Conservation (phyloP, 805 yeast genomes). For the Candida vaughaniae region DNA sequence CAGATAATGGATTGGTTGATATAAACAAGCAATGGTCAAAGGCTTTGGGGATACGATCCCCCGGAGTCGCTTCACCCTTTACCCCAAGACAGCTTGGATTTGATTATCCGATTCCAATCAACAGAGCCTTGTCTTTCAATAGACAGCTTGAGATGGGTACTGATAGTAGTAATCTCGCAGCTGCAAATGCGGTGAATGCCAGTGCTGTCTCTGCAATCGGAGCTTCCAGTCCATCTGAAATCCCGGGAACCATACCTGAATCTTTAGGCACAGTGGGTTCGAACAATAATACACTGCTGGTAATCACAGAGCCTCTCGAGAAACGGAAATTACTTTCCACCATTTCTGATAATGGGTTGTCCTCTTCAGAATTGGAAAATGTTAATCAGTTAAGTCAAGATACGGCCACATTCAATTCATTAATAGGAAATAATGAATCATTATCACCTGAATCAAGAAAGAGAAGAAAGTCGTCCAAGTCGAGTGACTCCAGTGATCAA, state of each 20-base stretch:
- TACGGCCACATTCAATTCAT: background rate
- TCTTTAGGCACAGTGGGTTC: background rate
- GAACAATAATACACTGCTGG: too few species aligned
- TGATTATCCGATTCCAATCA: conserved; percentile 16
- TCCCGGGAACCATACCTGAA: background rate
- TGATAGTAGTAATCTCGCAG: background rate
- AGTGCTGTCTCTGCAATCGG: conserved; percentile 8
- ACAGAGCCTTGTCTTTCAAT: conserved; percentile 14
- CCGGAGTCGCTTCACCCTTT: conserved; percentile 12
- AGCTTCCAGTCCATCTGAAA: conserved; percentile 5
- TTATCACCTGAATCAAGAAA: conserved; percentile 3
- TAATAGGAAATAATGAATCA: background rate
- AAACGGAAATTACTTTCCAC: background rate
- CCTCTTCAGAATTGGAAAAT: background rate
- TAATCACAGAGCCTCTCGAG: too few species aligned
- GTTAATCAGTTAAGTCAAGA: background rate
- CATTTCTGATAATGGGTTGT: background rate
- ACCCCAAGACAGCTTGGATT: conserved; percentile 10
- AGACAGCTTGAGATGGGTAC: conserved; percentile 10
- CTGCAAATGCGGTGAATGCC: conserved; percentile 7
- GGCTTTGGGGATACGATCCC: conserved; percentile 15
- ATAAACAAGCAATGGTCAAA: conserved; percentile 15
- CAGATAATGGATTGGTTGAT: conserved; percentile 7
- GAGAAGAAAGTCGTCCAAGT: conserved; percentile 9
- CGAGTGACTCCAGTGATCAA: conserved; percentile 9